These are phyloP conservation scores for Camptophora hylomeconis DNA, from an alignment of 2,329 filamentous ascomycete genomes.

Conservation along the genomic window DNA sequence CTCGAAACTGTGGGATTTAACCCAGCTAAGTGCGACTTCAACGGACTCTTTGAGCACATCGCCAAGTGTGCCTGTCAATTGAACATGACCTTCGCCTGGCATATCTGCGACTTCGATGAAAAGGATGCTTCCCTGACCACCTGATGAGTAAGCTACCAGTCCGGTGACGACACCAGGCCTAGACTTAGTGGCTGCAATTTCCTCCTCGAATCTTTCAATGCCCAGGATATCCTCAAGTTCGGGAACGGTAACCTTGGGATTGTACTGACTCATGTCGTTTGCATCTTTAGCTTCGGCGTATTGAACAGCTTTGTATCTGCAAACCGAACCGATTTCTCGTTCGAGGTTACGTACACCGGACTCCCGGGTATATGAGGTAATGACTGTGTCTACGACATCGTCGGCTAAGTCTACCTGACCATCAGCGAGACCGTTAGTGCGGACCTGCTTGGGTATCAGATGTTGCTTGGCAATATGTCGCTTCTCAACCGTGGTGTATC, in stretches of 20 bases:
- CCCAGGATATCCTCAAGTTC: constrained; percentile 87
- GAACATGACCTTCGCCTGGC: constrained; percentile 82
- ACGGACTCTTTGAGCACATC: constrained; percentile 96
- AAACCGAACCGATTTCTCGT: constrained; percentile 87
- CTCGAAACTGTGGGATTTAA: constrained; percentile 89
- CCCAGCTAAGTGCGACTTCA: constrained; percentile 91
- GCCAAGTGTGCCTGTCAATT: constrained; percentile 90
- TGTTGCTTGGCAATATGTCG: constrained; percentile 85
- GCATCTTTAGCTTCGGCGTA: constrained; percentile 80
- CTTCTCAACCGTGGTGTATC: constrained; percentile 96
- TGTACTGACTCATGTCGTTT: constrained; percentile 50
- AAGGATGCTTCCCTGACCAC: constrained; percentile 86
- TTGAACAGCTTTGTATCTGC: constrained; percentile 88
- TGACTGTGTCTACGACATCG: constrained; percentile 86
- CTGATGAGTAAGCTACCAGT: constrained; percentile 84
- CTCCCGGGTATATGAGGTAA: constrained; percentile 91
- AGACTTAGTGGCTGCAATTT: constrained; percentile 73
- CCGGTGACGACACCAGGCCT: constrained; percentile 90
- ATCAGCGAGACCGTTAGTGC: constrained; percentile 68
- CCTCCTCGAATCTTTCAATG: constrained; percentile 86
- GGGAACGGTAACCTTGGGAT: constrained; percentile 56
- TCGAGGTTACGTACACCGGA: constrained; percentile 92
- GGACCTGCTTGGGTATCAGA: constrained; percentile 91
- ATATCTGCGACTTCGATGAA: constrained; percentile 98
- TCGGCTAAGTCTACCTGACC: constrained; percentile 65